Evolutionary conservation across 352 stramenopile species (phyloP), one percentile per base, ranked within the genome.

Genomic region (Phytophthora meadii): DNA sequence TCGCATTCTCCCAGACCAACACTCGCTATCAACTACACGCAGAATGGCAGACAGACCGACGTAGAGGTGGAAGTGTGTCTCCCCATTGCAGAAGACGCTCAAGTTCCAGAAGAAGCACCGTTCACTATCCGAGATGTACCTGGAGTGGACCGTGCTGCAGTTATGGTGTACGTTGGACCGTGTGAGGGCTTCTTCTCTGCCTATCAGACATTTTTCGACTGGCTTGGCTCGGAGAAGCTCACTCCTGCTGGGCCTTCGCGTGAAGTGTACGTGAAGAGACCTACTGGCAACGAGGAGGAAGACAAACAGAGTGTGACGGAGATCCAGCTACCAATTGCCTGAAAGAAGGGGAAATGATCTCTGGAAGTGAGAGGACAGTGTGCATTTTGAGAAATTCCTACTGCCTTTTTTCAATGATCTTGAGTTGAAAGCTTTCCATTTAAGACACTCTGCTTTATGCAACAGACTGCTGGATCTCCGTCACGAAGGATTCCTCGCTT

Each of bases 11-110:
- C 2, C 32, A 65, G 2, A n/a, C 52, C 77, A 2, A 78, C 67
- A 53, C 78, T 86, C 49, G 68, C 77, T 7, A 58, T 83, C 65
- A 82, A 79, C 57, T 78, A 80, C 54, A 69, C 83, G 14, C 22
- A 45, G 12, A 66, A 61, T 4, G 76, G 64, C 56, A 74, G 77
- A 54, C 54, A 67, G 24, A 70, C n/a, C 2, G 74, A 86, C 66
- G 77, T 89, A 10, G 76, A 89, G 53, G 62, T 76, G 30, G 77
- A 89, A 27, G 78, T 84, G 0, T 89, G 80, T 55, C 36, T 83
- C 9, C 80, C 73, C 27, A 76, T 87, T 27, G 32, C 49, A 4
- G 22, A 56, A 0, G 57, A 77, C 34, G 54, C 68, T 2, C 22
- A 37, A 15, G 51, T 82, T 7, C 55, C 60, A 3, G 19, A 52